Base-by-base conservation (phyloP, 1,284 basidiomycete genomes). In the Schizopora paradoxa region DNA sequence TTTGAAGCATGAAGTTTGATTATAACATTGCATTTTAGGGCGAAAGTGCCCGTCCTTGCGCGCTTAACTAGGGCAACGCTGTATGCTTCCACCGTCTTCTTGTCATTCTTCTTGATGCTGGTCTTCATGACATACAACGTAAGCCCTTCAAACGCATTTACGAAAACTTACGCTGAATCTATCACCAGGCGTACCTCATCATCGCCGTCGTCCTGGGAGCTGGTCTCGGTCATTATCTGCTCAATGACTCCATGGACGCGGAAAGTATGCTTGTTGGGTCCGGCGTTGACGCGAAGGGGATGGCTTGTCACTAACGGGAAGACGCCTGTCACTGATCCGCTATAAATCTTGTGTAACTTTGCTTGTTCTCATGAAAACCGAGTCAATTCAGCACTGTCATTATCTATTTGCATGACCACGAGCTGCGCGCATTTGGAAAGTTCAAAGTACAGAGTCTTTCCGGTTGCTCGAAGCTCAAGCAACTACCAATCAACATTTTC, bases 101-200 rank as follows among this genome's bases (percentile, higher is more conserved):
- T 89, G 41, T 88, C 86, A 21, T 87, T 87, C 70, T 91, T 90
- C 74, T 76, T 90, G 57, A 90, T 91, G 87, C 67, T 91, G 47
- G 76, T 91, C 35, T 89, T 87, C 66, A 90, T 90, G 86, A 90
- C 87, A 5, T 90, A 89, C 66, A 90, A 90, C 53, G 86, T 87
- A 50, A 26, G 22, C 11, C 36, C 14, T 47, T n/a, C 35, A 34
- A 27, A 34, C 23, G 47, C 16, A 34, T 29, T 23, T 41, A 18
- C 47, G 8, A 5, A 27, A 10, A 10, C 10, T 47, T 37, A 41
- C 18, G 11, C 2, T 34, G 4, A 10, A 5, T 26, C n/a, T 44
- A 10, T 8, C 6, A 2, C 8, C 54, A 91, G 87, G 86, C 81
- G 26, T 90, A 90, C 56, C 74, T 90, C 28, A 86, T 90, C 55